Evolutionary conservation across 352 stramenopile genomes (phyloP).

Genomic region (Pythium inflatum): DNA sequence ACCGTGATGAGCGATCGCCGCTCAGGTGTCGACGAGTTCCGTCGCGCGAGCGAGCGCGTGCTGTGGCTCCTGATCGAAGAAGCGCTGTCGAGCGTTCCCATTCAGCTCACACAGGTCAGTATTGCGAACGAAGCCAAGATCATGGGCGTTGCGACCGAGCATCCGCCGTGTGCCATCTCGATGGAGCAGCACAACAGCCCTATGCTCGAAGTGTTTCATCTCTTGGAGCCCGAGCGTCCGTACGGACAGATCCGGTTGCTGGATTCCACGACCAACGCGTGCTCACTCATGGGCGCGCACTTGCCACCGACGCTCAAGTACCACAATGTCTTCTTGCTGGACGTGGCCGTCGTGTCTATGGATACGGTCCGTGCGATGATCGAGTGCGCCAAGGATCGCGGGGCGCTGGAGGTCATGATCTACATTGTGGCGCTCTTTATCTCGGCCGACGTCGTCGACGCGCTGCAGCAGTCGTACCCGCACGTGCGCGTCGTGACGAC

Average conservation of each 20-base stretch:
- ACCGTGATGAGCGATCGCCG: conserved; percentile 28
- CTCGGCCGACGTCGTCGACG: conserved; percentile 39
- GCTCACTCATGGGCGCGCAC: conserved; percentile 9
- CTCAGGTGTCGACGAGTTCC: conserved; percentile 37
- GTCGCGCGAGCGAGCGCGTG: conserved; percentile 49
- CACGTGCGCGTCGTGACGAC: conserved; percentile 38
- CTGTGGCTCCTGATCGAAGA: conserved; percentile 62
- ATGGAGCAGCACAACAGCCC: conserved; percentile 31
- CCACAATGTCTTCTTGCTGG: conserved; percentile 64
- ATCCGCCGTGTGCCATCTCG: conserved; percentile 33
- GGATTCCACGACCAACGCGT: not conserved
- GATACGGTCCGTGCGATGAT: conserved; percentile 45
- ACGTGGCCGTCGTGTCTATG: conserved; percentile 40
- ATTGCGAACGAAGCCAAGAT: conserved; percentile 20
- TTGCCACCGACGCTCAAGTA: conserved; percentile 47
- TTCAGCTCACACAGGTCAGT: conserved; percentile 24
- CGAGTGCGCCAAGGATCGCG: conserved; percentile 40
- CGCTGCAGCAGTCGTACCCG: conserved; percentile 40
- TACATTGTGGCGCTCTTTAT: conserved; percentile 54
- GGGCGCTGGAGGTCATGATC: conserved; percentile 55
- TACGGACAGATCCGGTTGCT: conserved; percentile 16
- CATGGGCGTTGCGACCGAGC: conserved; percentile 30
- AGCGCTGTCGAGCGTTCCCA: conserved; percentile 22
- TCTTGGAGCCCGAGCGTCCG: conserved; percentile 29
- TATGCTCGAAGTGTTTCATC: conserved; percentile 36